Evolutionary conservation across 352 stramenopile species (phyloP).

Genomic region (Phytophthora macrochlamydospora): DNA sequence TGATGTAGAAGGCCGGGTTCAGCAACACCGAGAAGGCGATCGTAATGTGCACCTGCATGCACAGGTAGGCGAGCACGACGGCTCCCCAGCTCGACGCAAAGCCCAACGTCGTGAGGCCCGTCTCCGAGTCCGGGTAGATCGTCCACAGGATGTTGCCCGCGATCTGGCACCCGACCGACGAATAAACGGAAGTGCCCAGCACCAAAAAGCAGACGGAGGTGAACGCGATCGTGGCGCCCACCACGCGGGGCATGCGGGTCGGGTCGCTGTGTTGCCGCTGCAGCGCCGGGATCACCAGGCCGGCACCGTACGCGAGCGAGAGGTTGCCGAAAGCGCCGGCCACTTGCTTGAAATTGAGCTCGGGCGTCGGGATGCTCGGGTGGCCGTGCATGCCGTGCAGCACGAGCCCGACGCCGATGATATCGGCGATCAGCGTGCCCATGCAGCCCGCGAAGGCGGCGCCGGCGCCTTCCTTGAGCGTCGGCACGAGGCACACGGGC

Average conservation of each 20-base stretch:
- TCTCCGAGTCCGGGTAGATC: slow-evolving; percentile 38
- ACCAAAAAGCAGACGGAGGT: slow-evolving; percentile 52
- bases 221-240: slow-evolving; percentile 48
- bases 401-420: slow-evolving; percentile 47
- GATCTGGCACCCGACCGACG: slow-evolving; percentile 58
- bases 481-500: slow-evolving; percentile 49
- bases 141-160: slow-evolving; percentile 59
- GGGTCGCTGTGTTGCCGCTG: slow-evolving; percentile 59
- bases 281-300: slow-evolving; percentile 54
- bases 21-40: slow-evolving; percentile 38
- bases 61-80: slow-evolving; percentile 39
- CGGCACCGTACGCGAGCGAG: slow-evolving; percentile 55
- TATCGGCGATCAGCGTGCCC: slow-evolving; percentile 49
- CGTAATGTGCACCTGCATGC: slow-evolving; percentile 45
- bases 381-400: slow-evolving; percentile 53
- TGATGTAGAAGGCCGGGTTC: slow-evolving; percentile 43
- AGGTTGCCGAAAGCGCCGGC: slow-evolving; percentile 57
- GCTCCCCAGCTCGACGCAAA: slow-evolving; percentile 36
- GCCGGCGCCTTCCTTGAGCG: slow-evolving; percentile 50
- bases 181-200: slow-evolving; percentile 47
- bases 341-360: slow-evolving; percentile 53
- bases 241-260: slow-evolving; percentile 56
- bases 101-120: slow-evolving; percentile 30
- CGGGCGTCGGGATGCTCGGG: slow-evolving; percentile 35
- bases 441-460: slow-evolving; percentile 47